Evolutionary conservation across 768 basidiomycete species (phyloP).

Genomic region (Gymnopilus junonius): DNA sequence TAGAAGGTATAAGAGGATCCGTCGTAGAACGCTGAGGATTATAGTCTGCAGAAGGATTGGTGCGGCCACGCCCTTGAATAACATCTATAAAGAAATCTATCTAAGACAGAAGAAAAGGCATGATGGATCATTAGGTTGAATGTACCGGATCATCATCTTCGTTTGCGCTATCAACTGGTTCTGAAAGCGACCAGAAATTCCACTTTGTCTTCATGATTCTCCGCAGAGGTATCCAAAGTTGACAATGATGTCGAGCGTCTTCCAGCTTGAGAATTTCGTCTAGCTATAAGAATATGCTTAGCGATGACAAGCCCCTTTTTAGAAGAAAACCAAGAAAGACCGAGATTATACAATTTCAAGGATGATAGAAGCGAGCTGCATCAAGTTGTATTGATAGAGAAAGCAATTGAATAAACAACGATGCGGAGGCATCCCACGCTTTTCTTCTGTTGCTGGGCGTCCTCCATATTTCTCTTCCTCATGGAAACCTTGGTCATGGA

Average conservation of each 20-base stretch:
- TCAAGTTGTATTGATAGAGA: constrained; percentile 66
- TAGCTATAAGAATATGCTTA: constrained; percentile 56
- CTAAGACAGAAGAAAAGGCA: neutral
- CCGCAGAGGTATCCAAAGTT: constrained; percentile 62
- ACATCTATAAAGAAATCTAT: constrained; percentile 34
- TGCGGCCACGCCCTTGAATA: constrained; percentile 49
- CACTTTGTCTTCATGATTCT: constrained; percentile 47
- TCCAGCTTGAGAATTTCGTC: constrained; percentile 62
- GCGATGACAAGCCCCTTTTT: no score
- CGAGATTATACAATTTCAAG: constrained; percentile 49
- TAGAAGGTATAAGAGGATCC: neutral
- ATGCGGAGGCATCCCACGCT: constrained; percentile 44
- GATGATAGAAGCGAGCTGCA: constrained; percentile 41
- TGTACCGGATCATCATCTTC: constrained; percentile 78
- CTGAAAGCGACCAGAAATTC: constrained; percentile 38
- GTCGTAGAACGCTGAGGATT: neutral
- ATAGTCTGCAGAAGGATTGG: neutral
- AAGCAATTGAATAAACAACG: constrained; percentile 76
- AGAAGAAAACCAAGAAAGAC: neutral
- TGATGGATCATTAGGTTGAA: neutral
- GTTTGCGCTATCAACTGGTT: constrained; percentile 40
- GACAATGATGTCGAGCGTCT: constrained; percentile 39
- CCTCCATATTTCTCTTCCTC: neutral
- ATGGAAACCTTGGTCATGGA: neutral
- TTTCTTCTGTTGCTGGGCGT: constrained; percentile 19